These are phyloP conservation scores for Digitaria exilis DNA, from an alignment of 202 grass and related monocot genomes.

Conservation along the genomic window DNA sequence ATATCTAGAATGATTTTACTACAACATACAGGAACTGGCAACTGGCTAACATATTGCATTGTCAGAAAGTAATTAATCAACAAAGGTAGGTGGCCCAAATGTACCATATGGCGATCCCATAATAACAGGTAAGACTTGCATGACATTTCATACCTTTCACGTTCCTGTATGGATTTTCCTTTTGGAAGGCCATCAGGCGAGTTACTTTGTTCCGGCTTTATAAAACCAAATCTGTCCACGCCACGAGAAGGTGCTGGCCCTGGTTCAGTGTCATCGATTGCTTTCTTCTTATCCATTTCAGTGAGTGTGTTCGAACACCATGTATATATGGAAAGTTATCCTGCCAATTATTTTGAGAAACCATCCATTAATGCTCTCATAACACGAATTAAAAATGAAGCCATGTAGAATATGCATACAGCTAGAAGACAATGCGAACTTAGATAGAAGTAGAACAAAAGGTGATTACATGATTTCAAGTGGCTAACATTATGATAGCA, in stretches of 20 bases:
- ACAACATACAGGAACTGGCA: not conserved
- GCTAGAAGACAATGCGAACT: not conserved
- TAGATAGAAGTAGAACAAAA: not conserved
- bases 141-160: conserved; percentile 53
- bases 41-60: not conserved
- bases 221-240: conserved; percentile 75
- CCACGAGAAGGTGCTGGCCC: conserved; percentile 43
- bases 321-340: not conserved
- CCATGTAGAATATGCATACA: not conserved
- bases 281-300: conserved; percentile 74
- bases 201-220: conserved; percentile 61
- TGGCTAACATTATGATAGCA: not conserved
- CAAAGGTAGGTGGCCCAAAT: conserved; percentile 18
- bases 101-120: not conserved
- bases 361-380: not conserved
- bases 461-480: not conserved
- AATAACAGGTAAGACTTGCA: not conserved
- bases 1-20: not conserved
- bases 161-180: conserved; percentile 53
- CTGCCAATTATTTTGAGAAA: conserved; percentile 13
- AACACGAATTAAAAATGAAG: not conserved
- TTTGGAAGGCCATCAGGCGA: conserved; percentile 59
- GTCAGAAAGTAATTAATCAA: conserved; percentile 15
- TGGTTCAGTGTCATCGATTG: conserved; percentile 55
- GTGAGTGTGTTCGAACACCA: not conserved